Conservation (phyloP, 2,329 filamentous ascomycete species). For the Claviceps spartinae region DNA sequence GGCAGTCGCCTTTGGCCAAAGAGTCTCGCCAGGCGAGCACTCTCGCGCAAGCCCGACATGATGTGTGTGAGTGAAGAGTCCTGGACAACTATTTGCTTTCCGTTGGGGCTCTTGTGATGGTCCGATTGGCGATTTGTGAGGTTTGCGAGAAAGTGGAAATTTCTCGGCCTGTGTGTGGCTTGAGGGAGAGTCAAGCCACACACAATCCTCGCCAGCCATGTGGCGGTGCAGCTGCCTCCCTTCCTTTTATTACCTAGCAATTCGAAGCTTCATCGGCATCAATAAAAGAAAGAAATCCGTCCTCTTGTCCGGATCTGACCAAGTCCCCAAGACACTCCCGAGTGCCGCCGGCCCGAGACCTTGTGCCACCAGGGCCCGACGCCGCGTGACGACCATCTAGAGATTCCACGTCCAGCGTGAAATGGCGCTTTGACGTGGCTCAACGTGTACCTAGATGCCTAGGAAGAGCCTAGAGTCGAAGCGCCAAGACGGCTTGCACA, state of each 20-base stretch:
- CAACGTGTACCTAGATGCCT: no score
- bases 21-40: constrained; percentile 22
- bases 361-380: no score
- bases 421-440: no score
- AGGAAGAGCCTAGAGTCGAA: neutral
- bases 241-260: no score
- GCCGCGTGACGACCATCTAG: no score
- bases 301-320: neutral
- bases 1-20: constrained; percentile 17
- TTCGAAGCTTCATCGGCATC: no score
- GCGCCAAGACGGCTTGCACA: neutral
- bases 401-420: no score
- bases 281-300: no score
- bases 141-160: constrained; percentile 17
- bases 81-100: neutral
- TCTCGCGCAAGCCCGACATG: constrained; percentile 30
- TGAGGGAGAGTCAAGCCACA: constrained; percentile 11
- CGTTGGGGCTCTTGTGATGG: constrained; percentile 1
- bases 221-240: constrained; percentile 2
- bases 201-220: constrained; percentile 1
- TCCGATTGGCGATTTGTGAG: neutral
- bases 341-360: no score
- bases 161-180: constrained; percentile 15
- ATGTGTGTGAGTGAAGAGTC: constrained; percentile 8
- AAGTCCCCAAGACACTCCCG: no score